Base-by-base conservation (phyloP, 1,139 yeast genomes). In the Kodamaea anthophila region DNA sequence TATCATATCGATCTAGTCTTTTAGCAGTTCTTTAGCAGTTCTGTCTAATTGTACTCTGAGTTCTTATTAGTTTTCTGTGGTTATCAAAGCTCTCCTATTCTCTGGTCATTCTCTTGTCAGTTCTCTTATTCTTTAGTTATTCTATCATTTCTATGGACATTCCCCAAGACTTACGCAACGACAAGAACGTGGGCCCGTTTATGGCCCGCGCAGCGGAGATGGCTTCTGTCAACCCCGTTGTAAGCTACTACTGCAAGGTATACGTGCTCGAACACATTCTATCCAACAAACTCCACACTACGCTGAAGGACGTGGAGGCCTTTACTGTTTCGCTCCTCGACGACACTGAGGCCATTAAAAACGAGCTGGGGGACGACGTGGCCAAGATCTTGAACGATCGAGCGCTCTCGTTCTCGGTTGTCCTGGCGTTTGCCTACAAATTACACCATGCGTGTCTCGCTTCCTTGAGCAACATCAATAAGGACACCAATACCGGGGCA, bases 241-340 rank as follows among this genome's bases (percentile, higher is more conserved):
- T 77, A 18, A 59, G 79, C 13, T 77, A 76, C 48, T 74, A 69
- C 47, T 75, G 82, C 49, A 65, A 67, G 46, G 49, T 72, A 22
- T 76, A 78, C 42, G 83, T 84, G 0, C 76, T 80, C 8, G 86
- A 84, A 46, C 63, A 71, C 43, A 77, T 85, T 6, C 57, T 85
- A 16, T 65, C 65, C 28, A 54, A 70, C 30, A 72, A 74, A 39
- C 59, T 77, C 15, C 94, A 85, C 46, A 53, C 65, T 13, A 46
- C 54, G 2, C 68, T 73, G 35, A 57, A 64, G 9, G 74, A 65
- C 4, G 70, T 72, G 12, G 84, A 82, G 20, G 44, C 41, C 2
- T 79, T 74, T 46, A 81, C 86, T 0, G 60, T 77, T 29, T 44
- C 47, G 5, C 56, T 85, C 33, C 58, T 85, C 35, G 88, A 78